A percentile compares a stretch with the other conserved stretches of the same genome.
phyloP scores from a whole-genome alignment of 208 protist genomes.

The Trypanosoma rangeli region DNA sequence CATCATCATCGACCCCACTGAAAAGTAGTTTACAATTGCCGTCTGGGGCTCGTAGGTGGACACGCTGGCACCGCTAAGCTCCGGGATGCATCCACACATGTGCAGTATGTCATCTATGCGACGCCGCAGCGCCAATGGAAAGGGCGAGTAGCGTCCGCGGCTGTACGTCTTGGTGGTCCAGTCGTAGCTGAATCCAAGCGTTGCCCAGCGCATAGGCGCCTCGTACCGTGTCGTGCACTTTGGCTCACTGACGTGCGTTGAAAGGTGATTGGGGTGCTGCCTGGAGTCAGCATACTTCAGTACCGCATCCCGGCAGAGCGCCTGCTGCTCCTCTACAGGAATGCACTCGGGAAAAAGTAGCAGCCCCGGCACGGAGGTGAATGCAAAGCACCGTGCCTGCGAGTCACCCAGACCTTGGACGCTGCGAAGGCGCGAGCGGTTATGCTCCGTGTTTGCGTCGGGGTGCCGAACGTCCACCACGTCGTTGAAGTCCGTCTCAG shows the following conservation, averaged over 20 bases:
- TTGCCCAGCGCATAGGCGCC: conserved; percentile 87
- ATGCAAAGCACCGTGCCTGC: conserved; percentile 61
- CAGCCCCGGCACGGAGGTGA: conserved; percentile 66
- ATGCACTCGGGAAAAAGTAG: conserved; percentile 62
- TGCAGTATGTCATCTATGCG: conserved; percentile 46
- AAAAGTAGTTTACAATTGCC: conserved; percentile 90
- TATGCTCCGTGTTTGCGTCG: conserved; percentile 55
- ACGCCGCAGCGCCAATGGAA: conserved; percentile 46
- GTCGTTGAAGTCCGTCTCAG: conserved; percentile 33
- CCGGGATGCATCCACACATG: conserved; percentile 36
- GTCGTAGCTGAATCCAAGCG: conserved; percentile 87
- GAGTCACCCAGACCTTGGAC: conserved; percentile 25
- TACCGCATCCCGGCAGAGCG: conserved; percentile 55
- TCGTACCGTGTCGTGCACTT: conserved; percentile 63
- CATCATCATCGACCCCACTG: conserved; percentile 88
- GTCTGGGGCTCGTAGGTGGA: conserved; percentile 78
- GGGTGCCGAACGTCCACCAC: conserved; percentile 63
- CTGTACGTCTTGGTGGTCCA: conserved; percentile 85
- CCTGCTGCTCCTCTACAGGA: conserved; percentile 48
- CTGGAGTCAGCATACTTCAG: conserved; percentile 60
- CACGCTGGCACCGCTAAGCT: conserved; percentile 11
- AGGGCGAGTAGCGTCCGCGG: conserved; percentile 46
- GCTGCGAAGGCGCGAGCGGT: conserved; percentile 38
- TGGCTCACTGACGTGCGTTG: conserved; percentile 67
- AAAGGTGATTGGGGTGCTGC: conserved; percentile 78